A percentile compares a stretch with the other conserved stretches of the same genome.
These are phyloP conservation scores for Pleomassaria siparia DNA, from an alignment of 2,329 filamentous ascomycete species.

Conservation along the genomic window DNA sequence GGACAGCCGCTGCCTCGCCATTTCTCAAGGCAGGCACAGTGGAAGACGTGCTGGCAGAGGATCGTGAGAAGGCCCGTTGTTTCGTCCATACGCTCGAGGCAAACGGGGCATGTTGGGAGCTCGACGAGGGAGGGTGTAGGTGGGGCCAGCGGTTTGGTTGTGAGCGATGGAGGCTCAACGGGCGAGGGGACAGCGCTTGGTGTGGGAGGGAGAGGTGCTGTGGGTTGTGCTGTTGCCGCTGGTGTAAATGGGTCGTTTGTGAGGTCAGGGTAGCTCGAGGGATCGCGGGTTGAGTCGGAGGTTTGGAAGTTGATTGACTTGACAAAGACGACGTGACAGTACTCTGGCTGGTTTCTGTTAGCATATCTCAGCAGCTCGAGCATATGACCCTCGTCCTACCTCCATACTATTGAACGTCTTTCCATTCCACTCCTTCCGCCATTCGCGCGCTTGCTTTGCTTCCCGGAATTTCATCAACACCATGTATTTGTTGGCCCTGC, in stretches of 20 bases:
- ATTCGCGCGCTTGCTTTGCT: slow-evolving; percentile 70
- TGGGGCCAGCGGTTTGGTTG: slow-evolving; percentile 66
- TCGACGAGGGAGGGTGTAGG: slow-evolving; percentile 84
- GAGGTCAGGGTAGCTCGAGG: slow-evolving; percentile 60
- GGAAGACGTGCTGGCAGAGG: slow-evolving; percentile 95
- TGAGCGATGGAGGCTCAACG: slow-evolving; percentile 48
- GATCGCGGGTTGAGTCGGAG: slow-evolving; percentile 49
- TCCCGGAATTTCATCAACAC: slow-evolving; percentile 92
- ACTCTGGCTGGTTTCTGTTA: slow-evolving; percentile 67
- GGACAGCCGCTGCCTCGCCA: slow-evolving; percentile 95
- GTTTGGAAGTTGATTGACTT: slow-evolving; percentile 85
- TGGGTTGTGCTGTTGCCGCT: slow-evolving; percentile 46
- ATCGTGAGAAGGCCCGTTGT: slow-evolving; percentile 94
- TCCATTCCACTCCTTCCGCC: slow-evolving; percentile 87
- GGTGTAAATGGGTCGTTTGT: slow-evolving; percentile 66
- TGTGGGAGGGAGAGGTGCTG: slow-evolving; percentile 36
- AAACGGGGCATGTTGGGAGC: slow-evolving; percentile 93
- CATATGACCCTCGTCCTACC: slow-evolving; percentile 51
- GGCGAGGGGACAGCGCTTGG: slow-evolving; percentile 34
- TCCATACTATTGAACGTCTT: slow-evolving; percentile 91
- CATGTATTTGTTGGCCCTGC: slow-evolving; percentile 86
- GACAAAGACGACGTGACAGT: slow-evolving; percentile 93
- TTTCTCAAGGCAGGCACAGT: slow-evolving; percentile 92
- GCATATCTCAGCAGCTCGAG: slow-evolving; percentile 1
- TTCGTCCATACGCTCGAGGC: slow-evolving; percentile 96